Evolutionary conservation across 225 moss, liverwort and hornwort species (phyloP).

Genomic region (Ulota crispa): DNA sequence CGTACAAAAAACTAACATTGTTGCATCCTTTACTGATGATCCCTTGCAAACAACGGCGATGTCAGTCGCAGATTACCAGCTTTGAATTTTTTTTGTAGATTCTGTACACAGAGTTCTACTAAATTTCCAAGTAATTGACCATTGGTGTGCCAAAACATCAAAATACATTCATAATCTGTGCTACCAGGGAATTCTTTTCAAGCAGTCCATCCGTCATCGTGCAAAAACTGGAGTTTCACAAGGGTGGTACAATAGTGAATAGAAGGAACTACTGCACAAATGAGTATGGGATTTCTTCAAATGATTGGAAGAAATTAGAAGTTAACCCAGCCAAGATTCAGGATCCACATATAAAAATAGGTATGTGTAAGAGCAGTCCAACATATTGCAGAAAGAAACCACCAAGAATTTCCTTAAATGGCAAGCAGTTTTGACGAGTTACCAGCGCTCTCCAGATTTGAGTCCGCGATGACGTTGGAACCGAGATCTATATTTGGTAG

Average conservation of each 20-base stretch:
- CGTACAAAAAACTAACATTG: constrained; percentile 72
- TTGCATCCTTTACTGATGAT: constrained; percentile 65
- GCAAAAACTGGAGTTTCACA: no score
- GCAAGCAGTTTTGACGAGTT: not conserved
- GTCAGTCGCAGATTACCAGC: not conserved
- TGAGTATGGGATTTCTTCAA: no score
- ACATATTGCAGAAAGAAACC: not conserved
- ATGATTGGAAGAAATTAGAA: no score
- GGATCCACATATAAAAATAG: not conserved
- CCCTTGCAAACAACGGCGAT: constrained; percentile 22
- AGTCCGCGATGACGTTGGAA: constrained; percentile 62
- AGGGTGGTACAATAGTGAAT: no score
- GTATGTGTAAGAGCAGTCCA: not conserved
- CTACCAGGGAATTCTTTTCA: no score
- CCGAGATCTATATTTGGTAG: constrained; percentile 65
- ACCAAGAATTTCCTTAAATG: not conserved
- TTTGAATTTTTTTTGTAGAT: not conserved
- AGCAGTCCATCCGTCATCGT: no score
- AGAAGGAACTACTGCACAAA: no score
- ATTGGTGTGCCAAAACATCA: no score
- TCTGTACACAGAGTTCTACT: no score
- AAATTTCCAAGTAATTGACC: no score
- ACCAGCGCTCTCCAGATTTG: constrained; percentile 64
- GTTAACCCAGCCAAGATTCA: not conserved
- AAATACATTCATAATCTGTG: no score